Conservation (phyloP, 306 rosid species). For the Gillenia trifoliata region DNA sequence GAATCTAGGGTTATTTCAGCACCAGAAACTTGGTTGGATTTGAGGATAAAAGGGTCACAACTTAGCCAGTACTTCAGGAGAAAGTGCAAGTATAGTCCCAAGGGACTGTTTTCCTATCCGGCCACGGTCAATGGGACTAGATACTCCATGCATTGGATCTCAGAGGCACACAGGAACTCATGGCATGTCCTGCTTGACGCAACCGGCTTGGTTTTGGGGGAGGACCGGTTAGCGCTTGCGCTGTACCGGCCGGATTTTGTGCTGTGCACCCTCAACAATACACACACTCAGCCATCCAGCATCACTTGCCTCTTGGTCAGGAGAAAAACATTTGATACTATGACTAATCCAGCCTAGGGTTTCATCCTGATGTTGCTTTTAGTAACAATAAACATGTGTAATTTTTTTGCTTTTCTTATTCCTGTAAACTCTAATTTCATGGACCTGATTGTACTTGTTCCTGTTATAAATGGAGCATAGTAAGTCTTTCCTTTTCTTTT, state of each 20-base stretch:
- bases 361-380: neutral
- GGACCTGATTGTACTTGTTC: neutral
- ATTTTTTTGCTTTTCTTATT: neutral
- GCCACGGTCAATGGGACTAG: constrained; percentile 14
- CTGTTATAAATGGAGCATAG: neutral
- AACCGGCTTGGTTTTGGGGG: constrained; percentile 25
- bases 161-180: constrained; percentile 35
- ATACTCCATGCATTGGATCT: constrained; percentile 34
- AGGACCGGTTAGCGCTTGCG: constrained; percentile 20
- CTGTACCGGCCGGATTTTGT: constrained; percentile 36
- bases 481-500: too few species aligned
- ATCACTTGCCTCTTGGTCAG: constrained; percentile 36
- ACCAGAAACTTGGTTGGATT: constrained; percentile 41
- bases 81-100: constrained; percentile 29
- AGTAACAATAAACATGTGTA: neutral
- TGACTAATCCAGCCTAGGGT: constrained; percentile 9
- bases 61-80: constrained; percentile 37
- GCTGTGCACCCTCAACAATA: constrained; percentile 24
- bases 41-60: constrained; percentile 45
- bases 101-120: constrained; percentile 30
- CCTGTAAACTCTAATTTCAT: neutral
- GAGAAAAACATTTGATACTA: constrained; percentile 33
- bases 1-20: constrained; percentile 36
- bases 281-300: constrained; percentile 26
- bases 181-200: constrained; percentile 40